Base-by-base conservation (phyloP, 2,329 filamentous ascomycete species). In the Corinectria fuckeliana region DNA sequence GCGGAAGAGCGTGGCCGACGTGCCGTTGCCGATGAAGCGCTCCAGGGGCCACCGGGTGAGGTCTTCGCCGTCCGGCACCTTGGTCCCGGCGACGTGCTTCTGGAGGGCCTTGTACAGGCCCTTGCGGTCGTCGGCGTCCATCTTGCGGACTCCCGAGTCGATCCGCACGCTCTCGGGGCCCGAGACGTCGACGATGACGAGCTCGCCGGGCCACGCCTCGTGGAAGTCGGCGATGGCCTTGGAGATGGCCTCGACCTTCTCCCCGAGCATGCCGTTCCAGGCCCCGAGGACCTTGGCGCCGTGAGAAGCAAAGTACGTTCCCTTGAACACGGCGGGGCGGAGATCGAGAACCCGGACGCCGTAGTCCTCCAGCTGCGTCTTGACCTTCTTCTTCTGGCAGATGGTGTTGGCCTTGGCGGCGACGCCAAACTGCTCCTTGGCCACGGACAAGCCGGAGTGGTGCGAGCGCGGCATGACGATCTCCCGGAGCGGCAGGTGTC, bases 171-270 rank as follows among this genome's bases (percentile, higher is more conserved):
- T 52, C 2, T 67, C 62, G 2, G 7, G 8, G 26, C 59, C 41
- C 32, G 73, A 63, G 11, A 76, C 56, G 48, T 76, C 74, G 55
- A 67, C 65, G 54, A 76, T 75, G 66, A 73, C 65, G 44, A 76
- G 64, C 60, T 76, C 74, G 10, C 74, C 74, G 3, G 74, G 73
- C 20, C 65, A 44, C 5, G 69, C 38, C 0, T 56, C 26, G 45
- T 70, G 72, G 61, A 75, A 76, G 4, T 58, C 25, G 58, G 74
- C 75, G 56, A 75, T 61, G 3, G 62, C 56, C 4, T 63, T 45
- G 11, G 74, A 60, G 64, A 76, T 72, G n/a, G 69, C 66, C 10
- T 64, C 28, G 34, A 75, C 41, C 3, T n/a, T 44, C 20, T 69
- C 66, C 7, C 72, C 72, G 5, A 66, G 16, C 21, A 61, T 50